Evolutionary conservation across 2,329 filamentous ascomycete genomes (phyloP).

Genomic region (Claviceps maximensis): DNA sequence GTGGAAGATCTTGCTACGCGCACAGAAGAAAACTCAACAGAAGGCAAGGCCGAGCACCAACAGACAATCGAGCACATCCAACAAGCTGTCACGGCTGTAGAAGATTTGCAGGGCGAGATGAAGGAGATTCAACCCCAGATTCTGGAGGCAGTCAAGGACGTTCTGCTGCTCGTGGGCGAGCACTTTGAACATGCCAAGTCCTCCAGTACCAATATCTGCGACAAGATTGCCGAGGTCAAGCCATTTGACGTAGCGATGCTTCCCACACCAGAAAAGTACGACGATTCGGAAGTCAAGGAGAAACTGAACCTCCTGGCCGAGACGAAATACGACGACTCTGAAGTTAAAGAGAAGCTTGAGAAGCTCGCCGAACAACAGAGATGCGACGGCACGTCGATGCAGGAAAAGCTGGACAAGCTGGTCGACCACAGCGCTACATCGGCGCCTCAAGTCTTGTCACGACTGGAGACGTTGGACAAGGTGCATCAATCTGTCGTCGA

Average conservation of each 20-base stretch:
- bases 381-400: constrained; percentile 18
- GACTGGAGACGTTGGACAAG: constrained; percentile 72
- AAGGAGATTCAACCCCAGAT: constrained; percentile 81
- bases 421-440: constrained; percentile 53
- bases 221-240: constrained; percentile 49
- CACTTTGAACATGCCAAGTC: constrained; percentile 81
- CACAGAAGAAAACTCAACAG: constrained; percentile 60
- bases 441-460: constrained; percentile 50
- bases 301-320: constrained; percentile 20
- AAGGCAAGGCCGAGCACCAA: constrained; percentile 66
- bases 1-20: constrained; percentile 68
- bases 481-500: constrained; percentile 79
- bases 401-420: constrained; percentile 30
- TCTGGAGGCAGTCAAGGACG: constrained; percentile 70
- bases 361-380: constrained; percentile 20
- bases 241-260: constrained; percentile 46
- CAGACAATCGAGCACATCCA: constrained; percentile 71
- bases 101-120: constrained; percentile 64
- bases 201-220: constrained; percentile 40
- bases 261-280: constrained; percentile 40
- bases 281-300: constrained; percentile 19
- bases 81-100: constrained; percentile 59
- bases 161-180: constrained; percentile 68
- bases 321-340: constrained; percentile 42
- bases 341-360: constrained; percentile 37